phyloP scores from a whole-genome alignment of 345 rosid species.

The Lepidium didymum region DNA sequence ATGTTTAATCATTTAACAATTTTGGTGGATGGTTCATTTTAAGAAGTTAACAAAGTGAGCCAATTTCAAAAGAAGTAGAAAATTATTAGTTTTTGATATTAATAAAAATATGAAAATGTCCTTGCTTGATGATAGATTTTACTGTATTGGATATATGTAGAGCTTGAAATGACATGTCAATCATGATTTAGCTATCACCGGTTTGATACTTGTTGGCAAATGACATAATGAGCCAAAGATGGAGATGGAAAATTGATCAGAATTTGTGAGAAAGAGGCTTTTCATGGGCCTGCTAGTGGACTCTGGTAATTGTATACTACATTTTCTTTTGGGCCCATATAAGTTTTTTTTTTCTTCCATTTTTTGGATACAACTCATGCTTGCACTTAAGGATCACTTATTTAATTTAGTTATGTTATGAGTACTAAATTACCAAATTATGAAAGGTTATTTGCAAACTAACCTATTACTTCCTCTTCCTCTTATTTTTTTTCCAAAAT shows the following conservation, averaged over 20 bases:
- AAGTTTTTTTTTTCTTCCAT: background rate
- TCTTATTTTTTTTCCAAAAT: too few species aligned
- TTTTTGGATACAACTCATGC: background rate
- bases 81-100: background rate
- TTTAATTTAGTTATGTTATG: too few species aligned
- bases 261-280: background rate
- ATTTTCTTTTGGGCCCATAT: background rate
- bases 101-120: background rate
- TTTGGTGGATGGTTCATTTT: conserved; percentile 5
- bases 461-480: too few species aligned
- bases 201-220: background rate
- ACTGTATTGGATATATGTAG: background rate
- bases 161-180: background rate
- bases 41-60: background rate
- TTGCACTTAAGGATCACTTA: background rate
- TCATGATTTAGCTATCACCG: background rate
- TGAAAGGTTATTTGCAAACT: too few species aligned
- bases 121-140: background rate
- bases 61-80: background rate
- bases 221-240: too few species aligned
- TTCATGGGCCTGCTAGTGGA: background rate
- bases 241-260: background rate
- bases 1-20: background rate
- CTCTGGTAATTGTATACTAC: background rate
- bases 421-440: too few species aligned